These are phyloP conservation scores for Cyclospora cayetanensis DNA, from an alignment of 169 alveolate genomes.

Conservation along the genomic window DNA sequence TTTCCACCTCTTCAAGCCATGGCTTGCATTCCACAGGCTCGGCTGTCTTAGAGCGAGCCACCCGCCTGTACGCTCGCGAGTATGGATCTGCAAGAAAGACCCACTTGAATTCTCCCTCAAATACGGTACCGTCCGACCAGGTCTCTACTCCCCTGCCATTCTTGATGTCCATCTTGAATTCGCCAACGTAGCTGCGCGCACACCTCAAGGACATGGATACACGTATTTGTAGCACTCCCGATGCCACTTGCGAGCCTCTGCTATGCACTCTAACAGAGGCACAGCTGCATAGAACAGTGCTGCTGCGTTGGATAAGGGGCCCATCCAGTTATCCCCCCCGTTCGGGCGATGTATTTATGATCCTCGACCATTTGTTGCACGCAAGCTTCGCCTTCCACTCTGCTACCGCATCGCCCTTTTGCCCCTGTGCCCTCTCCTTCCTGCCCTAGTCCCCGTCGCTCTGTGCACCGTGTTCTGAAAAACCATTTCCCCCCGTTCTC, in stretches of 20 bases:
- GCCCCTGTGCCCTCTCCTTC: too few species aligned
- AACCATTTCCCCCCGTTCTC: background rate
- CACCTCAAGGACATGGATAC: background rate
- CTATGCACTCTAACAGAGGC: background rate
- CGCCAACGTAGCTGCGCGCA: constrained; percentile 77
- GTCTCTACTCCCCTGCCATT: constrained; percentile 89
- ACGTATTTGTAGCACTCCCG: background rate
- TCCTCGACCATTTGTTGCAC: too few species aligned
- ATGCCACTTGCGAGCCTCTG: background rate
- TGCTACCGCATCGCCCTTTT: too few species aligned
- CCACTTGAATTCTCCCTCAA: constrained; percentile 81
- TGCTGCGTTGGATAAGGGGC: background rate
- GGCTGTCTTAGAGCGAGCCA: background rate
- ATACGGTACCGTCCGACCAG: constrained; percentile 81
- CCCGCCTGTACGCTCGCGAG: background rate
- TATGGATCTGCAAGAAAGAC: constrained; percentile 6
- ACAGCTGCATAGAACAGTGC: background rate
- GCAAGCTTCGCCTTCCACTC: too few species aligned
- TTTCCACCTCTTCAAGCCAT: too few species aligned
- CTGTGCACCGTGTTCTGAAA: too few species aligned
- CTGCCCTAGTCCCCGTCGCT: too few species aligned
- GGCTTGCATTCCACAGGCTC: too few species aligned
- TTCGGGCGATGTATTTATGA: too few species aligned
- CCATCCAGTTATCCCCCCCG: background rate
- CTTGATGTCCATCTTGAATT: constrained; percentile 85